phyloP scores from a whole-genome alignment of 345 rosid species.

The Reutealis trisperma region DNA sequence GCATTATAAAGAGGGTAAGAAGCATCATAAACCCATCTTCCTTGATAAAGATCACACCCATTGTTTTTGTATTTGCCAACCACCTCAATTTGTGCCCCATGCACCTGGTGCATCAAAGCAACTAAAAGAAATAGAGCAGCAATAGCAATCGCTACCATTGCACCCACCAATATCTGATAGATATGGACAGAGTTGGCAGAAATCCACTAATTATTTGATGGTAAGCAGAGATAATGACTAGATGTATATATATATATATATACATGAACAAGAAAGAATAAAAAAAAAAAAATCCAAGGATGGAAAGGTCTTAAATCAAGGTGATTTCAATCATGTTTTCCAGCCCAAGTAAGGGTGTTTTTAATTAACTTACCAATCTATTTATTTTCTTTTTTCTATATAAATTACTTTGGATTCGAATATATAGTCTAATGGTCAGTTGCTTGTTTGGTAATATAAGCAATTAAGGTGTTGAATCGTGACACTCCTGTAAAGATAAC shows the following conservation, averaged over 20 bases:
- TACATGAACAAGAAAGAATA: background rate
- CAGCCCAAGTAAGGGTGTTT: background rate
- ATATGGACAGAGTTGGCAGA: background rate
- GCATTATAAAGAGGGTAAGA: constrained; percentile 55
- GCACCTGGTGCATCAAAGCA: background rate
- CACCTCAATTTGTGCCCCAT: background rate
- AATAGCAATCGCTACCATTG: background rate
- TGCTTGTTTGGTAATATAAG: too few relatives aligned
- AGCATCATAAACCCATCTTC: constrained; percentile 60
- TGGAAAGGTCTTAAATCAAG: background rate
- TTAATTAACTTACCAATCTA: too few relatives aligned
- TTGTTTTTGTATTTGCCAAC: background rate
- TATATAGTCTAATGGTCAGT: too few relatives aligned
- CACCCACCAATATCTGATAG: background rate
- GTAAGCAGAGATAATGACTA: background rate
- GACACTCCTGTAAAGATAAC: too few relatives aligned
- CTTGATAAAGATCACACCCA: constrained; percentile 42
- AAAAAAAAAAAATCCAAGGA: background rate
- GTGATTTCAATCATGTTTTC: background rate
- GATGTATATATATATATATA: too few relatives aligned
- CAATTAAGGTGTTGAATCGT: too few relatives aligned
- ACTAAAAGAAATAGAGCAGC: background rate
- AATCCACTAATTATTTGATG: background rate
- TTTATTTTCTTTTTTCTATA: too few relatives aligned
- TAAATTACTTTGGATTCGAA: too few relatives aligned